Conservation (phyloP, 345 rosid species). For the Populus alba region DNA sequence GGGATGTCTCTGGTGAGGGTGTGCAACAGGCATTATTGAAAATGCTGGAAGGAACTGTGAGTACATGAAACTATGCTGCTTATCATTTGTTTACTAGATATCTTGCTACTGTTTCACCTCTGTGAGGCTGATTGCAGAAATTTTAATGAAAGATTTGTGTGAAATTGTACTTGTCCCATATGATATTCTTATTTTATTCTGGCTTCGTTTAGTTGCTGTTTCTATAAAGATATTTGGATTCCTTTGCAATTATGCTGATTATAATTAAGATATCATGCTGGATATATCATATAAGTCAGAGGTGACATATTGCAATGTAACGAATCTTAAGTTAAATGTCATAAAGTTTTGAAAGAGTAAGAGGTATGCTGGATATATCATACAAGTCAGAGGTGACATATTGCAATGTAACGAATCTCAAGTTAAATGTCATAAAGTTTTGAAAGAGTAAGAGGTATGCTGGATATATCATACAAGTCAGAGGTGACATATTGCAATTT, state of each 20-base stretch:
- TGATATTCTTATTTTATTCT: neutral
- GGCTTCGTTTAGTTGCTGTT: too few species aligned
- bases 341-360: too few species aligned
- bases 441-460: too few species aligned
- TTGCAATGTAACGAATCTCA: too few species aligned
- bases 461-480: neutral
- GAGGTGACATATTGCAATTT: neutral
- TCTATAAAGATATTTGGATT: too few species aligned
- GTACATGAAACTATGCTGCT: slow-evolving; percentile 28
- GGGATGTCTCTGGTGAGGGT: slow-evolving; percentile 99
- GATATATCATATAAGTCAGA: neutral
- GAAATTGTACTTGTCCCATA: too few species aligned
- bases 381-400: neutral
- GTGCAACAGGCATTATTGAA: slow-evolving; percentile 95
- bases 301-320: neutral
- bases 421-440: too few species aligned
- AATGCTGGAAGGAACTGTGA: slow-evolving; percentile 97
- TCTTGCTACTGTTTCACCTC: neutral
- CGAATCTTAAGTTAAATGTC: too few species aligned
- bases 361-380: neutral
- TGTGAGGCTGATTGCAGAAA: neutral
- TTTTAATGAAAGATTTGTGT: neutral
- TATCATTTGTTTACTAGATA: neutral
- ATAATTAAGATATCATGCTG: too few species aligned
- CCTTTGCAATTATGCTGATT: too few species aligned